phyloP scores from a whole-genome alignment of 768 basidiomycete species.

The Mycena rosella region DNA sequence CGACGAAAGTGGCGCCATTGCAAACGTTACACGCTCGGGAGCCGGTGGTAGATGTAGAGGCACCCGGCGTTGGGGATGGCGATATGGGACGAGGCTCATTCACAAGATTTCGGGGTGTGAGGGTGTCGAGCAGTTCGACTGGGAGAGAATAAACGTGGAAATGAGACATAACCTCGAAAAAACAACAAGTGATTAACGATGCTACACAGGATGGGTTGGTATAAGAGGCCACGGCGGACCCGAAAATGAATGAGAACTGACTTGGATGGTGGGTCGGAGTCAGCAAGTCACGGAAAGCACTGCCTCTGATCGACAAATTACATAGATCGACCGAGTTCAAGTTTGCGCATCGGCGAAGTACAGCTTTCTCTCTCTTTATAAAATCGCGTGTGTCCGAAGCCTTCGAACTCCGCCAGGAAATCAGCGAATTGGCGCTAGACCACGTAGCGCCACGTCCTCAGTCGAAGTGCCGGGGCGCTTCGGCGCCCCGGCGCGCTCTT shows the following conservation, averaged over 20 bases:
- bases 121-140: conserved; percentile 71
- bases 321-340: no score
- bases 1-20: conserved; percentile 73
- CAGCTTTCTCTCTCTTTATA: no score
- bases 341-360: no score
- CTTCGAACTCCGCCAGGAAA: no score
- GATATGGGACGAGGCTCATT: conserved; percentile 50
- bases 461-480: no score
- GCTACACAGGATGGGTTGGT: conserved; percentile 22
- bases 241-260: conserved; percentile 26
- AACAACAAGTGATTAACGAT: neutral
- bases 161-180: conserved; percentile 49
- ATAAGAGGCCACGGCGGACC: conserved; percentile 33
- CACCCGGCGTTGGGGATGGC: conserved; percentile 48
- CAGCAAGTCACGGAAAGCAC: neutral
- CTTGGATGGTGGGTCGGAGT: conserved; percentile 14
- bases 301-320: neutral
- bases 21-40: conserved; percentile 80
- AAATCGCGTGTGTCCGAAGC: no score
- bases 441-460: no score
- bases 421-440: no score
- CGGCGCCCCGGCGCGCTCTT: no score
- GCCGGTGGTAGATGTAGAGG: conserved; percentile 51
- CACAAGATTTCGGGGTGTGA: conserved; percentile 76
- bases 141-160: conserved; percentile 84